Percentiles rank a stretch among this genome's conserved stretches.
Evolutionary conservation across 768 basidiomycete genomes (phyloP).

Genomic region (Kwoniella dejecticola): DNA sequence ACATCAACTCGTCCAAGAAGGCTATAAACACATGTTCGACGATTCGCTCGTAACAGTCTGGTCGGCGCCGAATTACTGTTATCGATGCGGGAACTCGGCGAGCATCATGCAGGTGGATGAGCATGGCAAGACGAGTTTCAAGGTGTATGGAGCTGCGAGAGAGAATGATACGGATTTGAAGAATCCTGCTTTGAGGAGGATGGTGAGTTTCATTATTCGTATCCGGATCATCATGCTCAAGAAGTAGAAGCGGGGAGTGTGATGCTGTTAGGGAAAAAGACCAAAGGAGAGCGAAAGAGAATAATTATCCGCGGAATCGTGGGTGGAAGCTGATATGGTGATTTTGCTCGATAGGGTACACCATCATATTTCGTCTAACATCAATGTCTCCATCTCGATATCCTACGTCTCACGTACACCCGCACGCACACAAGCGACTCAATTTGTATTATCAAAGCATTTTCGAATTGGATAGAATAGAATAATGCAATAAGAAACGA

Average conservation of each 20-base stretch:
- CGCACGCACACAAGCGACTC: no score
- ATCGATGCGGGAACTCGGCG: slow-evolving; percentile 78
- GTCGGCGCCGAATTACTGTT: slow-evolving; percentile 57
- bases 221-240: background rate
- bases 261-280: no score
- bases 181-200: slow-evolving; percentile 67
- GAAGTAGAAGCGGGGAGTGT: no score
- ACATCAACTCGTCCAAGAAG: slow-evolving; percentile 78
- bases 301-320: no score
- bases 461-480: background rate
- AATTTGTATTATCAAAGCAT: slow-evolving; percentile 6
- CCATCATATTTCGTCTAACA: slow-evolving; percentile 48
- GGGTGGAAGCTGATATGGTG: background rate
- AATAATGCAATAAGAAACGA: background rate
- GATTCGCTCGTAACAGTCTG: slow-evolving; percentile 53
- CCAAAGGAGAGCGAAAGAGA: no score
- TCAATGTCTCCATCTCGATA: background rate
- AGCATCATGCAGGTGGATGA: slow-evolving; percentile 83
- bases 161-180: slow-evolving; percentile 86
- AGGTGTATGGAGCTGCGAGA: slow-evolving; percentile 79
- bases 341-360: slow-evolving; percentile 26
- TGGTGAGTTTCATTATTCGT: slow-evolving; percentile 61
- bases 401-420: no score
- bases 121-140: slow-evolving; percentile 65
- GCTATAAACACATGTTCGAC: slow-evolving; percentile 56